phyloP scores from a whole-genome alignment of 1,284 basidiomycete species.

The Trametes sp. region DNA sequence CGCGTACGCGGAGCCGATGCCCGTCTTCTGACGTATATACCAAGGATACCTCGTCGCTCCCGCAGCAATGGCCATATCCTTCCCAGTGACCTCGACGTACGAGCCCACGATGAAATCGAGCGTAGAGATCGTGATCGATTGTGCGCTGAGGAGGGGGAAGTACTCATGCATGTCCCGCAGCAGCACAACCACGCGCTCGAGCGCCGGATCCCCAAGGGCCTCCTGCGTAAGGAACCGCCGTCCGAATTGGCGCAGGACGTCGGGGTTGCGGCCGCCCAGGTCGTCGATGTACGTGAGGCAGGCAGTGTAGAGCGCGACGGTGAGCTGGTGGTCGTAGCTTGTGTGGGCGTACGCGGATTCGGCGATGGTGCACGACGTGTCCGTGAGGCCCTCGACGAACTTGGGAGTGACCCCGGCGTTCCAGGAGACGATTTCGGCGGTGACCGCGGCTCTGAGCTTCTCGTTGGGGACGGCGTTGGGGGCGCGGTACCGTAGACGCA shows the following conservation, averaged over 20 bases:
- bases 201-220: conserved; percentile 13
- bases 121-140: conserved; percentile 17
- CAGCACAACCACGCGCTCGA: conserved; percentile 19
- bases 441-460: conserved; percentile 12
- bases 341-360: conserved; percentile 27
- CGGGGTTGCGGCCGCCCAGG: conserved; percentile 21
- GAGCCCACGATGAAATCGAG: conserved; percentile 19
- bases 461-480: conserved; percentile 8
- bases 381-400: conserved; percentile 5
- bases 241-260: conserved; percentile 18
- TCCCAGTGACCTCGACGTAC: conserved; percentile 19
- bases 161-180: conserved; percentile 20
- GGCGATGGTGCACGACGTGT: conserved; percentile 18
- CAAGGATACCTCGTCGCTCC: conserved; percentile 13
- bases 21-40: conserved; percentile 19
- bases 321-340: conserved; percentile 19
- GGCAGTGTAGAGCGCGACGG: conserved; percentile 25
- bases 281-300: conserved; percentile 26
- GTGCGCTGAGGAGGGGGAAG: conserved; percentile 15
- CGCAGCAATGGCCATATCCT: conserved; percentile 6
- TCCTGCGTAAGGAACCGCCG: conserved; percentile 18
- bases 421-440: conserved; percentile 25
- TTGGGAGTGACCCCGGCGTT: conserved; percentile 7
- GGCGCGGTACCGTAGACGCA: conserved; percentile 10
- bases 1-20: conserved; percentile 17